These are phyloP conservation scores for Gastrolobium villosum DNA, from an alignment of 306 rosid genomes.

Conservation along the genomic window DNA sequence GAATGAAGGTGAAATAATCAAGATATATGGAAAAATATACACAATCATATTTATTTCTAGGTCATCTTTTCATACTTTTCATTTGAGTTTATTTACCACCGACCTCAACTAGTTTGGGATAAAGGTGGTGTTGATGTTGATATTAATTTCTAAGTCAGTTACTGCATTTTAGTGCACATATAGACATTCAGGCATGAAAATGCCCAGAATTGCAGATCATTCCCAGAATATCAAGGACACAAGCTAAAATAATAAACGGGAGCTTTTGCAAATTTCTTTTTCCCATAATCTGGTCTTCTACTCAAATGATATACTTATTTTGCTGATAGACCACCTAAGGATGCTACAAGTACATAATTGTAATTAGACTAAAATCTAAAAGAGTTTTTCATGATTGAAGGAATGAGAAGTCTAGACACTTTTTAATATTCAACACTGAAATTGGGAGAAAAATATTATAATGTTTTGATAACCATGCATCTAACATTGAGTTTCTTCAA, in stretches of 20 bases:
- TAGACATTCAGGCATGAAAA: conserved; percentile 25
- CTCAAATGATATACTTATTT: conserved; percentile 56
- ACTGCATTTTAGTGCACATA: conserved; percentile 22
- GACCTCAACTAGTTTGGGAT: no score
- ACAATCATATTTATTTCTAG: neutral
- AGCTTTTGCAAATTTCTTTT: conserved; percentile 54
- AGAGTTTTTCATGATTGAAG: neutral
- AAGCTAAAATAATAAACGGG: conserved; percentile 2
- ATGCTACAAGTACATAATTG: conserved; percentile 47
- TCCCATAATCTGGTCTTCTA: conserved; percentile 55
- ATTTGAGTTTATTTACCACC: no score
- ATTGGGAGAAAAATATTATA: conserved; percentile 56
- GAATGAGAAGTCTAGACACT: neutral
- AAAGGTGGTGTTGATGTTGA: neutral
- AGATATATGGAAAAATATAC: conserved; percentile 9
- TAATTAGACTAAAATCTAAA: conserved; percentile 12
- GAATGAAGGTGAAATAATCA: conserved; percentile 9
- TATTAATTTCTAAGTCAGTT: neutral
- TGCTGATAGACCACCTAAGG: conserved; percentile 55
- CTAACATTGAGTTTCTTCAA: conserved; percentile 31
- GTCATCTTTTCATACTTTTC: neutral
- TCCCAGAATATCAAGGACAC: conserved; percentile 28
- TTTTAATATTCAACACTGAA: conserved; percentile 52
- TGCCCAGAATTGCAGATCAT: neutral
- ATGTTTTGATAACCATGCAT: conserved; percentile 59